Base-by-base conservation (phyloP, 73 alveolate genomes). In the Durusdinium trenchii region DNA sequence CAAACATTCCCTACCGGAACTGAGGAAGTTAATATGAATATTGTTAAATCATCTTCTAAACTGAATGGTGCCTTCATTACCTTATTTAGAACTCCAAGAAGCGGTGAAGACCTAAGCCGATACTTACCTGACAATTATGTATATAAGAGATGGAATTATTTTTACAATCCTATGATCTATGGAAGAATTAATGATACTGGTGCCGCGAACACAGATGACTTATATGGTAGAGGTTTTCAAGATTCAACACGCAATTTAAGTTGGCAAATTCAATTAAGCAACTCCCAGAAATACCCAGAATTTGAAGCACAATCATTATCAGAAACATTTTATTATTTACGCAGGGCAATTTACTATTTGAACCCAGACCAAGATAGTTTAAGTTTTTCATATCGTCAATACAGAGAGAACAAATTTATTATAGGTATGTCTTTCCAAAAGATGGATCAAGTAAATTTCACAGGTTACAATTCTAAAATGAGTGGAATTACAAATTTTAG, bases 1-100 rank as follows among this genome's bases (percentile, higher is more conserved):
- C 95, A 86, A 42, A 2, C 81, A 7, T 52, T 86, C 82, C 54
- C 54, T 46, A 45, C 79, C 3, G 73, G 32, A 14, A 85, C 69
- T 28, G 23, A 42, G 3, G 95, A 40, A 62, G 45, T 87, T 42
- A 62, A 87, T 42, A 71, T 71, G 57, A 87, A 43, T n/a, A 62
- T 40, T 45, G 95, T 60, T 62, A 62, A 87, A 18, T 28, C 52
- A 30, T 69, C 85, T 2, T 60, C 85, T 45, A 62, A 87, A 60
- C 38, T 84, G n/a, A 84, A 71, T 60, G 95, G 85, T 42, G 84
- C 85, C 2, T 87, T 87, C 95, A 60, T 87, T 87, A 87, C 95
- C 1, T 43, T 87, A 3, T 87, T 61, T 26, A 46, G 95, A 14
- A 45, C 95, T 2, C 95, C 79, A 45, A 54, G 94, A 84, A 6